These are phyloP conservation scores for Calvatia gigantea DNA, from an alignment of 768 basidiomycete species.

Conservation along the genomic window DNA sequence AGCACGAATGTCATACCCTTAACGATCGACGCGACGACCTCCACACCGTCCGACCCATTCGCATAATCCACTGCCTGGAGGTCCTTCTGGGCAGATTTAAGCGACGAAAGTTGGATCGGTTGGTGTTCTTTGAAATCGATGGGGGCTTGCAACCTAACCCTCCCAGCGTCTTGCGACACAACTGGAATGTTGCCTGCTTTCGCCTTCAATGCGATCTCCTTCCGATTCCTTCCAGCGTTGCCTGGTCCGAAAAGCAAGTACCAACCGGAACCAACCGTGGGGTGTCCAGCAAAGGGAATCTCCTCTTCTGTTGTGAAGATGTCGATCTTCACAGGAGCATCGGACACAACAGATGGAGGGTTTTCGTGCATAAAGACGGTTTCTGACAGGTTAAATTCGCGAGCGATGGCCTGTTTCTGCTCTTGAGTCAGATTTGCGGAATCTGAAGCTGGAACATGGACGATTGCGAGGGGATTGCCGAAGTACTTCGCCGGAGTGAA, in stretches of 20 bases:
- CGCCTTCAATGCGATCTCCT: constrained; percentile 29
- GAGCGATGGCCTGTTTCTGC: constrained; percentile 40
- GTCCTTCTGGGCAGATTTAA: constrained; percentile 26
- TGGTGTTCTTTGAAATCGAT: constrained; percentile 39
- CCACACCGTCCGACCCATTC: constrained; percentile 29
- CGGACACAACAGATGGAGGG: constrained; percentile 6
- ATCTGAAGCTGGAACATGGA: constrained; percentile 28
- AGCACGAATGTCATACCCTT: constrained; percentile 45
- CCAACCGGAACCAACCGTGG: constrained; percentile 41
- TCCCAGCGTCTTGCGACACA: constrained; percentile 17
- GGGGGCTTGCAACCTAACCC: constrained; percentile 35
- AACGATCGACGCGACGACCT: constrained; percentile 39
- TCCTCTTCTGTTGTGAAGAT: constrained; percentile 39
- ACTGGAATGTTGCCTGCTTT: constrained; percentile 42
- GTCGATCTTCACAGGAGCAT: constrained; percentile 28
- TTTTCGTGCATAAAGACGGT: constrained; percentile 41
- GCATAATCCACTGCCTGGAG: constrained; percentile 31
- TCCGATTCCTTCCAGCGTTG: constrained; percentile 13
- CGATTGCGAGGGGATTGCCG: constrained; percentile 45
- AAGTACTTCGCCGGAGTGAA: constrained; percentile 37
- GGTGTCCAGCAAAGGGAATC: constrained; percentile 44
- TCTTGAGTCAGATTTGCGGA: constrained; percentile 24
- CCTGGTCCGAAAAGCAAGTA: constrained; percentile 27
- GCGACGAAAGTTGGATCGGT: constrained; percentile 19
- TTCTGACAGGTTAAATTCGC: constrained; percentile 48